Evolutionary conservation across 2,329 filamentous ascomycete genomes (phyloP), one percentile per base, ranked within the genome.

Genomic region (Alternaria rosae): DNA sequence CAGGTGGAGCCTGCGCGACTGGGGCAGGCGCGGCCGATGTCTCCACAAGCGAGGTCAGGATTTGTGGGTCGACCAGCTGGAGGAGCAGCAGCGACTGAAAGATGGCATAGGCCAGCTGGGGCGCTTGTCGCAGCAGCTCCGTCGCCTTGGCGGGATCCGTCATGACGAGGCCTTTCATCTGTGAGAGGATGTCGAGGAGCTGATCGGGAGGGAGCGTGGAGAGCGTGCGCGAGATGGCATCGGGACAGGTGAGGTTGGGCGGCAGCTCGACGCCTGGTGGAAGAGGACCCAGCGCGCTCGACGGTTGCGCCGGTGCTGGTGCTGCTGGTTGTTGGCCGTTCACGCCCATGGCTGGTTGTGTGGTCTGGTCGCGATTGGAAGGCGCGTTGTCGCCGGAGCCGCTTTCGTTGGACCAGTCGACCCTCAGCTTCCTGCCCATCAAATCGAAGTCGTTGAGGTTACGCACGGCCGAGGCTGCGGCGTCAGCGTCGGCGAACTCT

Each of bases 391-490:
- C 88, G 65, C 87, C 86, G 45, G 88, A 90, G 70, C 91, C 91
- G 68, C 93, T 92, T 78, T 97, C 94, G 79, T 97, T 97, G 61
- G 92, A 95, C 81, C 96, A 99, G 80, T 98, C 95, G 58, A 99
- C 95, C 63, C 94, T 89, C 66, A 99, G 86, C 80, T 97, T 97
- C 73, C 95, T 89, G 57, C 93, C 93, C 90, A 97, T 96, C 76
- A 97, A 89, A 78, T 98, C 94, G 81, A 93, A 90, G 79, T 97
- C 93, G 82, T 98, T 97, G 54, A 98, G 84, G 77, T 99, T 98
- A 70, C 94, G 91, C 50, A 98, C 94, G 3, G 95, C 95, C 3
- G 93, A 97, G 38, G 94, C 93, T 30, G 95, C 95, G 25, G 93
- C 86, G 87, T 97, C 94, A 62, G 92, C 89, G 76, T 98, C 95